Evolutionary conservation across 352 stramenopile species (phyloP), one percentile per base, ranked within the genome.

Genomic region (Pythium monospermum): DNA sequence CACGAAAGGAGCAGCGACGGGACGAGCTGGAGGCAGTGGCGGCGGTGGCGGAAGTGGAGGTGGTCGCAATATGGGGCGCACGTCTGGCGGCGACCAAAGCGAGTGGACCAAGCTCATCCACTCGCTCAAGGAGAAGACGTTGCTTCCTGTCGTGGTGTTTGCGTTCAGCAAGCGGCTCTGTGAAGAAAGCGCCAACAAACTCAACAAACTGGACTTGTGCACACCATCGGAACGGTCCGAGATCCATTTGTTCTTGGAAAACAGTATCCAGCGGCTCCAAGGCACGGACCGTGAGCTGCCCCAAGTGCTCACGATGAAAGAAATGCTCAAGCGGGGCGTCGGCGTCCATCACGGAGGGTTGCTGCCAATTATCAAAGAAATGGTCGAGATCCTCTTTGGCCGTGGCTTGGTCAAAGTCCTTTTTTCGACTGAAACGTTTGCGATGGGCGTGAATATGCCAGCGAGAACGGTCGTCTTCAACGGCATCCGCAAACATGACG

Each of bases 371-470:
- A 83, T 99, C 43, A 99, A 99, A 68, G 97, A 99, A 64, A 97
- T 98, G 71, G 96, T 99, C n/a, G 96, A 99, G 68, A 99, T 99
- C 37, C 76, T 99, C 28, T 99, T 99, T 73, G 91, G 83, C 30
- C 72, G 91, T 21, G 95, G 95, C 10, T 76, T 99, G 15, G 93
- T 99, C 40, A 99, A 99, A 63, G 83, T 97, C 43, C 71, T 99
- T 1, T 99, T 99, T 63, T 97, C 96, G 4, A 99, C 97, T 2
- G 97, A 99, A 63, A 99, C 97, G 3, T 99, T 99, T 70, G 97
- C 97, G 2, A 98, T 98, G 85, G 97, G 97, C 58, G 93, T 99
- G 4, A 99, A 99, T 65, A 99, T 99, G 96, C 97, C 97, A 19
- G 96, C 97, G 7, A 79, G 94, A 23, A 93, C 81, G 2, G 96